Percentiles rank a stretch among this genome's conserved stretches.
Evolutionary conservation across 768 basidiomycete species (phyloP).

Genomic region (Suillus variegatus): DNA sequence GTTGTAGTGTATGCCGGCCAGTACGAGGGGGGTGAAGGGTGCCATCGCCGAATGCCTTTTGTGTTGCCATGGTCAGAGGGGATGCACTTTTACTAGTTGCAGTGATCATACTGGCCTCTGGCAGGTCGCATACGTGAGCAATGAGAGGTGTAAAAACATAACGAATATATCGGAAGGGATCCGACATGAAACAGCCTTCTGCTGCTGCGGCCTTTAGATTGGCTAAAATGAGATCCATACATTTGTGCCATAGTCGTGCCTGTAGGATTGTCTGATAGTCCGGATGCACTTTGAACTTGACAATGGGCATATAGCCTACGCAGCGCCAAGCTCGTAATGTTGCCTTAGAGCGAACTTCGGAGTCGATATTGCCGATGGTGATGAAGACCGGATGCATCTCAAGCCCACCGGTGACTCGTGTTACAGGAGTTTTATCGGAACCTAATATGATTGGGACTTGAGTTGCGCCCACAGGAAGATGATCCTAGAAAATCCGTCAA

Average conservation of each 20-base stretch:
- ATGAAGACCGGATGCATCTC: conserved; percentile 27
- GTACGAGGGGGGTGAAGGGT: neutral
- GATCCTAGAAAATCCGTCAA: conserved; percentile 19
- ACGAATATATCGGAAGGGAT: conserved; percentile 14
- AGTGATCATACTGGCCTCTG: conserved; percentile 4
- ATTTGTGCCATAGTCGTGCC: conserved; percentile 28
- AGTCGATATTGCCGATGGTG: conserved; percentile 24
- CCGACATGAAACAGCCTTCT: conserved; percentile 28
- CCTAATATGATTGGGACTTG: conserved; percentile 30
- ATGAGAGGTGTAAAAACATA: neutral
- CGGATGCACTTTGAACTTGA: conserved; percentile 22
- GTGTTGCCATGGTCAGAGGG: conserved; percentile 8
- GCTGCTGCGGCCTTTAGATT: conserved; percentile 31
- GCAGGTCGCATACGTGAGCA: conserved; percentile 1
- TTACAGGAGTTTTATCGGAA: conserved; percentile 36
- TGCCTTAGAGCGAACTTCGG: conserved; percentile 18
- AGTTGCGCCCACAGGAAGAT: conserved; percentile 26
- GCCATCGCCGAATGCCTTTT: conserved; percentile 9
- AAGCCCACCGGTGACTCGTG: conserved; percentile 28
- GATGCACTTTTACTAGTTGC: conserved; percentile 9
- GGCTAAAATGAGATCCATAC: conserved; percentile 30
- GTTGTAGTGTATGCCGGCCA: neutral
- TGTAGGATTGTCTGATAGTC: conserved; percentile 26
- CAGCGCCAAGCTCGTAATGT: conserved; percentile 10
- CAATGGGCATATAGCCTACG: conserved; percentile 28